Conservation (phyloP, 163 green algal genomes). For the Scenedesmus sp. region DNA sequence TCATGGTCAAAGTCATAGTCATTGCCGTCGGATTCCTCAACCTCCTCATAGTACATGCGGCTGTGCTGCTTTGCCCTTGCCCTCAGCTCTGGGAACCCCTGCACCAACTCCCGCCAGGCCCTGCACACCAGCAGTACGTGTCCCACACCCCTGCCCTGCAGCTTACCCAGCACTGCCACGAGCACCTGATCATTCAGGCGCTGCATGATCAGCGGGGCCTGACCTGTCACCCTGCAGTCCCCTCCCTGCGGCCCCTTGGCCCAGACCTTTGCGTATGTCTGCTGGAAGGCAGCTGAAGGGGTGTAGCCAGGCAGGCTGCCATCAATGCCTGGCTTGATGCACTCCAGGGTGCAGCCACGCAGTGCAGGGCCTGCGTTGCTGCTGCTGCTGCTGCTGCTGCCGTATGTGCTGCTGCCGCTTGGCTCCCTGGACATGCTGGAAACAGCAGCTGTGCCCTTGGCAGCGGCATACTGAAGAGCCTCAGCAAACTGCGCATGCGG, state of each 20-base stretch:
- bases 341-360: constrained; percentile 39
- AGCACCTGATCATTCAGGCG: constrained; percentile 12
- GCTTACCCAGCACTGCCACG: neutral
- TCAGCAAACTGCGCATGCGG: neutral
- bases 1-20: too few relatives aligned
- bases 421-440: neutral
- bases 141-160: neutral
- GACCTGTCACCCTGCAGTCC: constrained; percentile 6
- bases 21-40: too few relatives aligned
- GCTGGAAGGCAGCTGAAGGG: constrained; percentile 45
- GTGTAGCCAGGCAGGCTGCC: constrained; percentile 53
- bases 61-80: neutral
- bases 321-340: constrained; percentile 2
- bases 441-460: neutral
- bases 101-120: neutral
- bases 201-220: neutral
- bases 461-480: neutral
- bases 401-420: too few relatives aligned
- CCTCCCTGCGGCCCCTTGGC: neutral
- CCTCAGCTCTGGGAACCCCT: neutral
- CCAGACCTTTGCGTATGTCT: constrained; percentile 58
- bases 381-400: neutral
- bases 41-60: neutral
- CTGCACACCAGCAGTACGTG: neutral
- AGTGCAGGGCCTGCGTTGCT: neutral